Evolutionary conservation across 352 stramenopile species (phyloP), one percentile per base, ranked within the genome.

Genomic region (Globisporangium solare): DNA sequence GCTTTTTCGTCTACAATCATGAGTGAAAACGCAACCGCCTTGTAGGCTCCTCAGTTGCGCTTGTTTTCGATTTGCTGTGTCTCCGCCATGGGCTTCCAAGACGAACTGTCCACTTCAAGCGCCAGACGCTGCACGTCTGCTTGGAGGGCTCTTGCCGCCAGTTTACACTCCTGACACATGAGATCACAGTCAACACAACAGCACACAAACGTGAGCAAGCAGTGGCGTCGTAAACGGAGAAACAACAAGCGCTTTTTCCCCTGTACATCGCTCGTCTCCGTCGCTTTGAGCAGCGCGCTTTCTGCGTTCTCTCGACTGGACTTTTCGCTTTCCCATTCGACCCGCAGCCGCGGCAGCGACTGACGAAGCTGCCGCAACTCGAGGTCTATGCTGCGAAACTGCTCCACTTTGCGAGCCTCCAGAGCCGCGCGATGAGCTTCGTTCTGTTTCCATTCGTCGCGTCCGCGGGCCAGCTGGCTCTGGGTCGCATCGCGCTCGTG

Each of bases 321-420:
- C n/a, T 73, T 71, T 24, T 89, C 79, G 7, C 53, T 73, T 10
- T 87, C 74, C 39, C 69, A 71, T 37, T 89, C 79, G 0, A 69
- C 64, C 0, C 76, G 74, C 21, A 86, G 31, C 10, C 74, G 64
- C 20, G 63, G 70, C 2, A 80, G 57, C 5, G 56, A 51, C 48
- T 83, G 79, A 1, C 63, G 72, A 12, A 78, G 51, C 49, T 83
- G 74, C 1, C 73, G 68, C 17, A 86, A 24, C 39, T 89, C 76
- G 6, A 84, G 47, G 42, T 87, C 79, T 62, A 87, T 63, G 24
- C 54, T 68, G 22, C 76, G 67, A 43, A 76, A 79, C 48, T 87
- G 67, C 31, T 83, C 66, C 0, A 70, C 61, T 58, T 73, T 76
- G 14, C 63, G 66, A 24, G 67, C 66, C 20, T 84, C 67, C 6